These are phyloP conservation scores for Talaromyces marneffei DNA, from an alignment of 2,329 filamentous ascomycete genomes.

Conservation along the genomic window DNA sequence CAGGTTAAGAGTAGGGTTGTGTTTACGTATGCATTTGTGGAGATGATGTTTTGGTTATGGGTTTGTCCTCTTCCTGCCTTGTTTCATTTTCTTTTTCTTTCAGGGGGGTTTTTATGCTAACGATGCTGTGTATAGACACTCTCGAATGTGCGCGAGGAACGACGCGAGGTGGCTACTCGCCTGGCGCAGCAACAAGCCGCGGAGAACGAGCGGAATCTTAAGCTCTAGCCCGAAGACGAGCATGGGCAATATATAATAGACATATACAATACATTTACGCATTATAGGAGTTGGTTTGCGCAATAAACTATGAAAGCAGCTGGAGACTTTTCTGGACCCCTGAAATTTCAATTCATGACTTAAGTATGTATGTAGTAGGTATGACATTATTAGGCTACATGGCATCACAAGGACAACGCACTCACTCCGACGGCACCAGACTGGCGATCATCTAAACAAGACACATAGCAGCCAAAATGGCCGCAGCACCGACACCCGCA, in stretches of 20 bases:
- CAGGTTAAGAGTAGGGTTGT: constrained; percentile 76
- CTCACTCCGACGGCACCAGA: no score
- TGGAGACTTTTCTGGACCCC: not conserved
- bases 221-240: not conserved
- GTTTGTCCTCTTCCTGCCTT: constrained; percentile 35
- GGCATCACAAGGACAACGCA: no score
- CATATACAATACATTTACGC: not conserved
- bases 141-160: constrained; percentile 33
- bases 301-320: no score
- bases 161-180: constrained; percentile 25
- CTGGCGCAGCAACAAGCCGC: constrained; percentile 19
- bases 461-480: constrained; percentile 20
- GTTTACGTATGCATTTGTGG: constrained; percentile 78
- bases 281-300: not conserved
- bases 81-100: not conserved
- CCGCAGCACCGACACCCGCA: constrained; percentile 27
- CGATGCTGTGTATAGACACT: constrained; percentile 26
- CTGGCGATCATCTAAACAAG: not conserved
- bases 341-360: not conserved
- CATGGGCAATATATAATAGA: not conserved
- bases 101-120: not conserved
- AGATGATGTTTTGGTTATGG: constrained; percentile 86
- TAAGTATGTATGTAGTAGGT: not conserved
- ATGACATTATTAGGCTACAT: not conserved
- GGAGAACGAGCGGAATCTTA: constrained; percentile 9